Percentiles rank a stretch among this genome's conserved stretches.
phyloP scores from a whole-genome alignment of 2,329 filamentous ascomycete genomes.

The Verticillium klebahnii region DNA sequence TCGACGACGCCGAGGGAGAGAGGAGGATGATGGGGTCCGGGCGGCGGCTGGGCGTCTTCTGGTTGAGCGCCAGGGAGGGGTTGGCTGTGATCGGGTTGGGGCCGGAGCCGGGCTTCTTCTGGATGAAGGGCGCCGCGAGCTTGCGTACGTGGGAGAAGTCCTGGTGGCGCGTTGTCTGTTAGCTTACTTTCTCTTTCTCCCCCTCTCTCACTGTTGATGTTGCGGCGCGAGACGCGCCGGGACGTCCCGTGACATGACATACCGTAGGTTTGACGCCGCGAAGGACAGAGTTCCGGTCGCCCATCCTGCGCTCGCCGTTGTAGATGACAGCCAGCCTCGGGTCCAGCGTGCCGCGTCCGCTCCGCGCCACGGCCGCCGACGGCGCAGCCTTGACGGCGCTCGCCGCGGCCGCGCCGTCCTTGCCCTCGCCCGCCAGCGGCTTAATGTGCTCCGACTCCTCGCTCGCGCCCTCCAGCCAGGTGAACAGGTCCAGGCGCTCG shows the following conservation, averaged over 20 bases:
- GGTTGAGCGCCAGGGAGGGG: conserved; percentile 48
- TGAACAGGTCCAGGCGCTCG: conserved; percentile 85
- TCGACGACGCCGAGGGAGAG: conserved; percentile 89
- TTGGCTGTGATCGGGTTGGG: conserved; percentile 29
- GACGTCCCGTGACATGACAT: conserved; percentile 26
- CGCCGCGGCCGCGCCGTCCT: conserved; percentile 30
- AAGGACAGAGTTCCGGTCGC: conserved; percentile 84
- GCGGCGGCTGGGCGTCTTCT: conserved; percentile 43
- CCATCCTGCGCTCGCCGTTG: conserved; percentile 84
- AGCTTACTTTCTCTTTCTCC: background rate
- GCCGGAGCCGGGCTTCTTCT: conserved; percentile 45
- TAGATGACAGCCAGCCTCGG: conserved; percentile 84
- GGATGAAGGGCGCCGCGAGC: conserved; percentile 72
- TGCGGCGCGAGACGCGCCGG: background rate
- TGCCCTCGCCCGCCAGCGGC: conserved; percentile 60
- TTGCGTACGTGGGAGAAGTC: conserved; percentile 95
- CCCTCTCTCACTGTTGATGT: background rate
- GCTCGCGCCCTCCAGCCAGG: conserved; percentile 86
- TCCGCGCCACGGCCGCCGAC: conserved; percentile 40
- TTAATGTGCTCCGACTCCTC: conserved; percentile 93
- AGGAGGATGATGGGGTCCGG: conserved; percentile 91
- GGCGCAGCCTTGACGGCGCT: conserved; percentile 31
- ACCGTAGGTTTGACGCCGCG: conserved; percentile 86
- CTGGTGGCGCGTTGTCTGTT: conserved; percentile 35
- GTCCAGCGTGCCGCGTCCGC: conserved; percentile 66